phyloP scores from a whole-genome alignment of 371 early-diverging fungal genomes.

The Gilbertella persicaria region DNA sequence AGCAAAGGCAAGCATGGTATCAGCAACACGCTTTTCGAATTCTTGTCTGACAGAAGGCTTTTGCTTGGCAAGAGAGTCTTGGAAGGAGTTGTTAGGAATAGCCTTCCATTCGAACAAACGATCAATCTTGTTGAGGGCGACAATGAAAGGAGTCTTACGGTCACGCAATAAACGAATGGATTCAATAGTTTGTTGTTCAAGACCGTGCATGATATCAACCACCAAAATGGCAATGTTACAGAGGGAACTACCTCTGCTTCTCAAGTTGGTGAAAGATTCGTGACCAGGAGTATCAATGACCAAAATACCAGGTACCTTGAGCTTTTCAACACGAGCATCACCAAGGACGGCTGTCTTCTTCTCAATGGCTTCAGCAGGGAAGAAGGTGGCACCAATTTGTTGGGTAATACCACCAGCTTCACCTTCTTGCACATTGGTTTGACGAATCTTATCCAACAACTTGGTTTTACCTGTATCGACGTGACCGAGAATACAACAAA shows the following conservation, averaged over 20 bases:
- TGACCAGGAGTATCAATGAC: slow-evolving; percentile 99
- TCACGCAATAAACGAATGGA: slow-evolving; percentile 93
- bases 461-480: slow-evolving; percentile 99
- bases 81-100: slow-evolving; percentile 82
- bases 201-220: slow-evolving; percentile 99
- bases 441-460: slow-evolving; percentile 99
- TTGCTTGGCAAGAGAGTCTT: slow-evolving; percentile 83
- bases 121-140: slow-evolving; percentile 99
- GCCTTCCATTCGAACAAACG: slow-evolving; percentile 97
- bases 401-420: slow-evolving; percentile 99
- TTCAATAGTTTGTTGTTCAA: slow-evolving; percentile 99
- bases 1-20: slow-evolving; percentile 90
- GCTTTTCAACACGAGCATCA: slow-evolving; percentile 38
- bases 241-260: slow-evolving; percentile 98
- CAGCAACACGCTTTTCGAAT: slow-evolving; percentile 86
- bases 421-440: slow-evolving; percentile 99
- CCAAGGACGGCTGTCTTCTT: slow-evolving; percentile 86
- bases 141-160: slow-evolving; percentile 99
- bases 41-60: slow-evolving; percentile 77
- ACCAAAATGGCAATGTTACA: slow-evolving; percentile 99
- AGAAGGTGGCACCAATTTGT: slow-evolving; percentile 99
- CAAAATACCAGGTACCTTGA: slow-evolving; percentile 97
- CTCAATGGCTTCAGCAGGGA: slow-evolving; percentile 95
- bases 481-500: slow-evolving; percentile 99
- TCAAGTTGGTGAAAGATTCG: slow-evolving; percentile 99